Evolutionary conservation across 805 yeast genomes (phyloP).

Genomic region (Wickerhamomyces alni): DNA sequence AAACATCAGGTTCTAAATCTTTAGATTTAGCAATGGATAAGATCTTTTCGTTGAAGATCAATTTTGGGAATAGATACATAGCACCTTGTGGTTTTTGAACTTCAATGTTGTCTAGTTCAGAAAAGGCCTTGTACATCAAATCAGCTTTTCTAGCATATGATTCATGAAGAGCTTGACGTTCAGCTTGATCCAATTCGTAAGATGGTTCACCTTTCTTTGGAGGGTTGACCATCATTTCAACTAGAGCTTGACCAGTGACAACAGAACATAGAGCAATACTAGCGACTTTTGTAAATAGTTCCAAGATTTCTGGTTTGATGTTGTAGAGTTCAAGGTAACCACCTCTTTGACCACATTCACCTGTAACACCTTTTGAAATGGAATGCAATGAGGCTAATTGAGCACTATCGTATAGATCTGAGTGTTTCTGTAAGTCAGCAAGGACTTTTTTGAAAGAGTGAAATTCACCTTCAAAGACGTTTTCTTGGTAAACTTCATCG

Average conservation of each 20-base stretch:
- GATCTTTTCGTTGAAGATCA: conserved; percentile 61
- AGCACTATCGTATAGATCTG: conserved; percentile 55
- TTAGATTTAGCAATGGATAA: conserved; percentile 50
- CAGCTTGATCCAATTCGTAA: conserved; percentile 57
- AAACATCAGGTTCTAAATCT: conserved; percentile 71
- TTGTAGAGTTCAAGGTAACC: conserved; percentile 96
- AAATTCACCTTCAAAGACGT: conserved; percentile 77
- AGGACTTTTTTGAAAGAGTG: conserved; percentile 79
- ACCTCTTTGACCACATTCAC: conserved; percentile 99
- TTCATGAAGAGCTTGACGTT: conserved; percentile 54
- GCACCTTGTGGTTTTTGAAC: conserved; percentile 96
- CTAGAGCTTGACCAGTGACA: conserved; percentile 89
- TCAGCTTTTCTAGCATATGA: conserved; percentile 61
- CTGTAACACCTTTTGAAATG: conserved; percentile 95
- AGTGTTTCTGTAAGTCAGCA: conserved; percentile 53
- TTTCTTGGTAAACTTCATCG: conserved; percentile 97
- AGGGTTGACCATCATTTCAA: conserved; percentile 91
- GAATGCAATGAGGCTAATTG: conserved; percentile 93
- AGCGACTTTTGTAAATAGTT: conserved; percentile 75
- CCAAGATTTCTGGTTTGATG: conserved; percentile 62
- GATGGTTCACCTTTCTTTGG: conserved; percentile 77
- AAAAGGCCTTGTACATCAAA: conserved; percentile 63
- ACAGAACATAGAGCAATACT: conserved; percentile 91
- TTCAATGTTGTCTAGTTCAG: conserved; percentile 69
- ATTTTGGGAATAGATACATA: conserved; percentile 89